These are phyloP conservation scores for Helicocarpus griseus DNA, from an alignment of 2,329 filamentous ascomycete species.

Conservation along the genomic window DNA sequence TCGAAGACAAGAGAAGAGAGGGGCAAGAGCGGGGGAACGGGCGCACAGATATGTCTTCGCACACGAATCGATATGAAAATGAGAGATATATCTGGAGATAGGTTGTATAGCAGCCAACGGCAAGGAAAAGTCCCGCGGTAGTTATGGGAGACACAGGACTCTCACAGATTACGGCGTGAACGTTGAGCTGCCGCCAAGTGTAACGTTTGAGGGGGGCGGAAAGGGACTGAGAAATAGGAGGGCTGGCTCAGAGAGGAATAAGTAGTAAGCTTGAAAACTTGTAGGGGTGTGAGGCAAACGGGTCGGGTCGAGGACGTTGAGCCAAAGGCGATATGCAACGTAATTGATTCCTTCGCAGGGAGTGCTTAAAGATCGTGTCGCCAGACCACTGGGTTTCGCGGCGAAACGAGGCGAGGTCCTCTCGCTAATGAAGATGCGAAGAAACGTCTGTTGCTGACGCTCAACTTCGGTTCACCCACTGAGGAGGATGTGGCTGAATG, in stretches of 20 bases:
- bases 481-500: background rate
- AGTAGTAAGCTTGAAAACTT: no score
- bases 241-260: background rate
- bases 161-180: background rate
- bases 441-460: background rate
- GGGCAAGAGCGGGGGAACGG: background rate
- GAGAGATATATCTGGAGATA: no score
- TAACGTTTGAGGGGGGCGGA: background rate
- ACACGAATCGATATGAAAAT: no score
- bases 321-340: background rate
- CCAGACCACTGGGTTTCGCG: background rate
- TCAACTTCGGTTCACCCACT: background rate
- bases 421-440: background rate
- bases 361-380: background rate
- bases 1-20: background rate
- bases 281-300: background rate
- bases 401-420: background rate
- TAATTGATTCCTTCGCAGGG: background rate
- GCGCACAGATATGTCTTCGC: background rate
- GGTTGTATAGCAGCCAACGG: no score
- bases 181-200: constrained; percentile 1
- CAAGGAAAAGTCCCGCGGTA: background rate
- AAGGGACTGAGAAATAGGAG: background rate
- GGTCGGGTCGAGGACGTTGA: background rate
- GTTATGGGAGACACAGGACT: background rate